Evolutionary conservation across 75 land plant species (phyloP), one percentile per base, ranked within the genome.

Genomic region (Picea glauca): DNA sequence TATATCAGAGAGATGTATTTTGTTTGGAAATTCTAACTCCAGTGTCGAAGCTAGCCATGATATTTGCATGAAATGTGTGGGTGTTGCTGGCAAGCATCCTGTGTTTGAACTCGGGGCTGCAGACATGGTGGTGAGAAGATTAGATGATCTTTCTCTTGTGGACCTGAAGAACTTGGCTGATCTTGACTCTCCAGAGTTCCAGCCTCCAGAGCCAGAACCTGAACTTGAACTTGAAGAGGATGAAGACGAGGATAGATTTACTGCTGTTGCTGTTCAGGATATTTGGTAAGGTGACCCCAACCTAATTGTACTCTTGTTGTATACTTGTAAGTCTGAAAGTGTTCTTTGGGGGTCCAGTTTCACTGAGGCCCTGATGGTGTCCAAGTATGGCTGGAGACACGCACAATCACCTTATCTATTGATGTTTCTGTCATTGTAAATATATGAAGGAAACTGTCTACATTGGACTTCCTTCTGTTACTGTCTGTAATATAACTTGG

Each of bases 41-140:
- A 91, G 92, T 17, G 93, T 94, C 23, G 98, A 96, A 84, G 99
- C 99, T 46, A 98, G 98, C 5, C 99, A 92, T 84, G 99, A 96
- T 82, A 93, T 92, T 5, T 76, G 85, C 57, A 96, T 96, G 99
- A 96, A 96, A 84, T 94, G 98, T 78, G 93, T 96, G 5, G 99
- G 92, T 32, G 93, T 96, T 23, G 98, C 98, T 21, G 92, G 98
- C 79, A 94, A 88, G 81, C 99, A 94, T 73, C 99, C 98, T 3
- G 78, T 88, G 6, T 96, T 90, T 81, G 99, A 96, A 76, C 89
- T 96, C 46, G 85, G 91, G 5, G 99, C 99, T 9, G 99, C 95
- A 31, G 99, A 96, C 65, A 32, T 96, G 80, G 95, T 96, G 62
- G 95, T 94, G 60, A 83, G 85, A 63, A 86, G 73, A 11, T 81